Base-by-base conservation (phyloP, 495 filamentous ascomycete genomes). In the Xylaria telfairii region DNA sequence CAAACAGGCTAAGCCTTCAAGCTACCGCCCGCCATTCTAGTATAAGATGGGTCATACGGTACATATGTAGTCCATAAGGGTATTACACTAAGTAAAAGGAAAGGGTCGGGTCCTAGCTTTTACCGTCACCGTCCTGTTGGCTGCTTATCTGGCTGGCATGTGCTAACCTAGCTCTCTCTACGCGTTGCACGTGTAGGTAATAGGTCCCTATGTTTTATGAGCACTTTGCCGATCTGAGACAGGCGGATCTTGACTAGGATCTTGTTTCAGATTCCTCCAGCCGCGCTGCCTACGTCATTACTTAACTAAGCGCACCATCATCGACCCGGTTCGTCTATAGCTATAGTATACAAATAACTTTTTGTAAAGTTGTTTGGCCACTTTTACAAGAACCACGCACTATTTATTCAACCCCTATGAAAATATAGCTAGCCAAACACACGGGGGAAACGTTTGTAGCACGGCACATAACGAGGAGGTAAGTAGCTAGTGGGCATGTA, bases 161-260 rank as follows among this genome's bases (percentile, higher is more conserved):
- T 37, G 21, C 4, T 10, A 12, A 7, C n/a, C n/a, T n/a, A n/a
- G n/a, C n/a, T n/a, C 17, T 47, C 39, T 65, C 26, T 34, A 24
- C 44, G 7, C 24, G 5, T 47, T 34, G 17, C 44, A 15, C 24
- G 5, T 47, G 44, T 30, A 49, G 15, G 44, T 49, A 65, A 8
- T 34, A 15, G 19, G 42, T 46, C 32, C 41, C 41, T 44, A 32
- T 47, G 41, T 21, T 42, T 62, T 34, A 46, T 13, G 21, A 44
- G 37, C 49, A 26, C 61, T 64, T 32, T 64, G 44, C 62, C 46
- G 47, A 41, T 66, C 41, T 66, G 28, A 66, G 47, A 66, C 63
- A 54, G n/a, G 30, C n/a, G 26, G 41, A 53, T 66, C 63, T 51
- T 24, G 30, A 21, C 64, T 41, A 7, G 64, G 64, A 42, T 34